A percentile compares a stretch with the other conserved stretches of the same genome.
These are phyloP conservation scores for Penicillium lagena DNA, from an alignment of 495 filamentous ascomycete genomes.

Conservation along the genomic window DNA sequence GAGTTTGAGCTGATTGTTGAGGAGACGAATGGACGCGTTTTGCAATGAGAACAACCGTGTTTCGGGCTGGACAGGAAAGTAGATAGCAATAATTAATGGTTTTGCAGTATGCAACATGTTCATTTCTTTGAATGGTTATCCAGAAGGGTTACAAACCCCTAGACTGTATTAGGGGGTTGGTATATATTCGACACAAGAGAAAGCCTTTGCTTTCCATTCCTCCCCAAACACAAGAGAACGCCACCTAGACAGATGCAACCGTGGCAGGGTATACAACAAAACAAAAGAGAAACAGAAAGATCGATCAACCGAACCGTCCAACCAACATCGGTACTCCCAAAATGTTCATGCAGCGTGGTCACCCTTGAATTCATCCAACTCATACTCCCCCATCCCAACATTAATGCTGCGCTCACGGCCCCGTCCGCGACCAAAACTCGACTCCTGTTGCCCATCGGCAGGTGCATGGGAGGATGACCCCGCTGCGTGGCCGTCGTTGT, in stretches of 20 bases:
- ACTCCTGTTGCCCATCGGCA: conserved; percentile 19
- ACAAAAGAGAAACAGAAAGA: conserved; percentile 4
- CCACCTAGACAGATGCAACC: conserved; percentile 34
- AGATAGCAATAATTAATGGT: no score
- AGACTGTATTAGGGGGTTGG: conserved; percentile 6
- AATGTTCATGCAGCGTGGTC: conserved; percentile 29
- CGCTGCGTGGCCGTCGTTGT: not conserved
- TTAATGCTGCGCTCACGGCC: conserved; percentile 35
- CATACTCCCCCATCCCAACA: conserved; percentile 62
- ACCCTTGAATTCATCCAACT: conserved; percentile 66
- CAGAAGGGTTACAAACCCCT: not conserved
- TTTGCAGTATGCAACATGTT: not conserved
- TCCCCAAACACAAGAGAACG: conserved; percentile 23
- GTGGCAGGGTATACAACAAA: conserved; percentile 30
- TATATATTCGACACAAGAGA: not conserved
- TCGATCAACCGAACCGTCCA: not conserved
- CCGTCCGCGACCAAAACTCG: conserved; percentile 27
- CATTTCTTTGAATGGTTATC: not conserved
- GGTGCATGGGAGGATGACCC: conserved; percentile 15
- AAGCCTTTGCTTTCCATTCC: conserved; percentile 5
- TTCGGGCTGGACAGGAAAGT: no score
- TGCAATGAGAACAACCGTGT: conserved; percentile 14
- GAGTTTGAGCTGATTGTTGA: conserved; percentile 40
- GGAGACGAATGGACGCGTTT: conserved; percentile 34
- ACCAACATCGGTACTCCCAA: not conserved